Percentiles rank a stretch among this genome's conserved stretches.
Conservation (phyloP, 441 rosid genomes). For the Adansonia gregorii region DNA sequence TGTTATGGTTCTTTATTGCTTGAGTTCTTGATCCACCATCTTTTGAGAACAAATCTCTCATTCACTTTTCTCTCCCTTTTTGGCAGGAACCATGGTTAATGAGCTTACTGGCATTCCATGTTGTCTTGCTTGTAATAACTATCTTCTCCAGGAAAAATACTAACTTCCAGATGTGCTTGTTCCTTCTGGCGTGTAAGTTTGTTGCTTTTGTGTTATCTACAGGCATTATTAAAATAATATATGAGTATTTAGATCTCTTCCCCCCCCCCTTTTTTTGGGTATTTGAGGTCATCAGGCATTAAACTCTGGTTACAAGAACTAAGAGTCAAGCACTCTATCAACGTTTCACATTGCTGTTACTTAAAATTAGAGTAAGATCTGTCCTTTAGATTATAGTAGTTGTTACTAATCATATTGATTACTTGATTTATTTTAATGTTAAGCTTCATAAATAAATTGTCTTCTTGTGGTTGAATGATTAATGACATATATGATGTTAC, state of each 20-base stretch:
- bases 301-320: not conserved
- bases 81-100: conserved; percentile 82
- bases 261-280: not conserved
- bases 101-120: conserved; percentile 66
- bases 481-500: not conserved
- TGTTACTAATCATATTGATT: not conserved
- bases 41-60: not conserved
- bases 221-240: not conserved
- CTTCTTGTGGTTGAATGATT: conserved; percentile 10
- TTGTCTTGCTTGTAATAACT: conserved; percentile 53
- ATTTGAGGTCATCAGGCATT: not conserved
- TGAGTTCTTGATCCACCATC: conserved; percentile 3
- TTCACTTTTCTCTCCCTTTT: not conserved
- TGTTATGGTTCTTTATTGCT: not conserved
- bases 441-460: not conserved
- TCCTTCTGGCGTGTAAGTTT: conserved; percentile 78
- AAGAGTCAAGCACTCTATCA: not conserved
- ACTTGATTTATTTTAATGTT: not conserved
- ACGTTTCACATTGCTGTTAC: not conserved
- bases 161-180: conserved; percentile 84
- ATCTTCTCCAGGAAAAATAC: conserved; percentile 62
- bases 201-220: not conserved
- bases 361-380: not conserved
- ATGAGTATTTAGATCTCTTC: not conserved
- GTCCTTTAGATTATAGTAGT: not conserved